phyloP scores from a whole-genome alignment of 2,329 filamentous ascomycete species.

The Penicillium palitans region DNA sequence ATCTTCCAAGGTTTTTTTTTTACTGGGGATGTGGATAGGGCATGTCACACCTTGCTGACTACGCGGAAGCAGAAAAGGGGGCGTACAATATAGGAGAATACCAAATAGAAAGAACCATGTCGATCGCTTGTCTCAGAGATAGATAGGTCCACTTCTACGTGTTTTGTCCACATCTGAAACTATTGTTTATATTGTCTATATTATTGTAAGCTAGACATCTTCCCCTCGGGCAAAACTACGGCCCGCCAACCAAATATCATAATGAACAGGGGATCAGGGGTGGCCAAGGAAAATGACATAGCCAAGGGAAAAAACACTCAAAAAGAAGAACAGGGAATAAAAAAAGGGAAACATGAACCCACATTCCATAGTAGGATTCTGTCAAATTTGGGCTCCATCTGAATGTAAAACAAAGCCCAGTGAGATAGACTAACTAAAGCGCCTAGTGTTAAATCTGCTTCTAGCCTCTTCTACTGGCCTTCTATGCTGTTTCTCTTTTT shows the following conservation, averaged over 20 bases:
- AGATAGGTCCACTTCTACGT: slow-evolving; percentile 1
- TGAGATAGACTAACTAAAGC: background rate
- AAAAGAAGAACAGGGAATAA: background rate
- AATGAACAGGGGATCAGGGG: background rate
- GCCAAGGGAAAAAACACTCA: background rate
- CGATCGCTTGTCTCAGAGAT: slow-evolving; percentile 11
- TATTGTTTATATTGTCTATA: slow-evolving; percentile 6
- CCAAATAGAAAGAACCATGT: background rate
- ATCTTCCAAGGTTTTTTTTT: background rate
- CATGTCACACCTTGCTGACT: background rate
- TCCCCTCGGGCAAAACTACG: background rate
- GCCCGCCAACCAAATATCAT: background rate
- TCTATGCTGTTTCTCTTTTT: slow-evolving; percentile 8
- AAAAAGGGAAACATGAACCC: background rate
- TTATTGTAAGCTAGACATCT: slow-evolving; percentile 7
- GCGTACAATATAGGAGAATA: background rate
- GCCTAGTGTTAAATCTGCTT: slow-evolving; percentile 3
- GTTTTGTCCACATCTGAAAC: slow-evolving; percentile 14
- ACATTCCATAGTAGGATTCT: slow-evolving; percentile 2
- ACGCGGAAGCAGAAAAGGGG: background rate
- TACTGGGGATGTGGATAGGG: background rate
- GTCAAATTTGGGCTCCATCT: background rate
- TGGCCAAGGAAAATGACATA: background rate
- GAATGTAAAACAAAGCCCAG: slow-evolving; percentile 12
- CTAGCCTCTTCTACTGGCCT: slow-evolving; percentile 9